These are phyloP conservation scores for Penicillium daleae DNA, from an alignment of 495 filamentous ascomycete species.

Conservation along the genomic window DNA sequence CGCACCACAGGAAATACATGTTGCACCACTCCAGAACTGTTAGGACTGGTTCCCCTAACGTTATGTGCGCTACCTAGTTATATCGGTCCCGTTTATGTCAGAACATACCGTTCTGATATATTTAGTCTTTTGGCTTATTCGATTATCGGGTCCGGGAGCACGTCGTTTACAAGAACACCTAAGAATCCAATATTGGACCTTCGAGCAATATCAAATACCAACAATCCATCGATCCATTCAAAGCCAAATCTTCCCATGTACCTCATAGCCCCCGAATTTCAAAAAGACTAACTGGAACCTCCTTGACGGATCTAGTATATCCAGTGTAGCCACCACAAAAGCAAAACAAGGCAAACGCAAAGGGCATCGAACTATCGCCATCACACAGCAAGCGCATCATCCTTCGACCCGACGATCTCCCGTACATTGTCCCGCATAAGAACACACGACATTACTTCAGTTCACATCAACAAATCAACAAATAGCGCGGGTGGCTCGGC, in stretches of 20 bases:
- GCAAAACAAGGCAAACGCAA: slow-evolving; percentile 3
- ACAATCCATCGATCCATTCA: background rate
- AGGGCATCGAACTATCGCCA: background rate
- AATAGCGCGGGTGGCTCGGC: background rate
- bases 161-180: background rate
- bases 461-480: background rate
- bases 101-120: too few relatives aligned
- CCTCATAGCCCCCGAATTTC: background rate
- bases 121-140: too few relatives aligned
- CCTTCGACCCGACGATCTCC: background rate
- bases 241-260: background rate
- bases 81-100: too few relatives aligned
- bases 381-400: background rate
- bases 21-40: too few relatives aligned
- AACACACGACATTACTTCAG: background rate
- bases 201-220: background rate
- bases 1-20: too few relatives aligned
- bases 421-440: background rate
- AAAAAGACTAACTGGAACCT: background rate
- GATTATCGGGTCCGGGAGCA: too few relatives aligned
- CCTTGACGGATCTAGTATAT: background rate
- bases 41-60: too few relatives aligned
- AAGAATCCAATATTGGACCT: background rate
- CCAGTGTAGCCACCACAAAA: background rate
- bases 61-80: too few relatives aligned